Percentiles rank a stretch among this genome's conserved stretches.
phyloP scores from a whole-genome alignment of 805 yeast species.

The Komagataella populi region DNA sequence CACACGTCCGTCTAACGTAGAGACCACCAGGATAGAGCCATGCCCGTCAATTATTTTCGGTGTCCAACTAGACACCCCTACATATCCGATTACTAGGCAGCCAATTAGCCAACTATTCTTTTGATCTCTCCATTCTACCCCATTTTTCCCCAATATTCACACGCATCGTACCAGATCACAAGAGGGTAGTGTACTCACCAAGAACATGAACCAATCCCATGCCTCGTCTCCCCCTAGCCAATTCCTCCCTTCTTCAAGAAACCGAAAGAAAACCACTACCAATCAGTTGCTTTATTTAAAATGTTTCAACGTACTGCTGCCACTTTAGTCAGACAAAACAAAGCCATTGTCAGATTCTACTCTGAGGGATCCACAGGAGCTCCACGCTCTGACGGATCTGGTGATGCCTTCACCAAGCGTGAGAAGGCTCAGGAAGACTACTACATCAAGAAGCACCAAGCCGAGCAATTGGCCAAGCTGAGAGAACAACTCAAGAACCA shows the following conservation, averaged over 20 bases:
- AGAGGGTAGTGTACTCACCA: background rate
- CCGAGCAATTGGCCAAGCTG: constrained; percentile 68
- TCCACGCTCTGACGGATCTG: constrained; percentile 35
- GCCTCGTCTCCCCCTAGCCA: background rate
- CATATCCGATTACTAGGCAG: background rate
- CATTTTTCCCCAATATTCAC: background rate
- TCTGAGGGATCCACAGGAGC: constrained; percentile 53
- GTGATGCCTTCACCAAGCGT: constrained; percentile 65
- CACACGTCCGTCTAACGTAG: background rate
- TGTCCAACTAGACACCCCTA: background rate
- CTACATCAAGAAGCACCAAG: constrained; percentile 81
- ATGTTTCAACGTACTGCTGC: constrained; percentile 27
- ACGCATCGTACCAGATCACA: no score
- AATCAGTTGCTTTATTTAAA: background rate
- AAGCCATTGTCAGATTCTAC: constrained; percentile 17
- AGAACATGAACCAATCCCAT: background rate
- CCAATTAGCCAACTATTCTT: background rate
- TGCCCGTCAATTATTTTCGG: background rate
- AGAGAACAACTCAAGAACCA: constrained; percentile 68
- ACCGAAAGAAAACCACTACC: background rate
- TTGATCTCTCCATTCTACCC: background rate
- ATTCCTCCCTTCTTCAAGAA: background rate
- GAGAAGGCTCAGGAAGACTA: constrained; percentile 87
- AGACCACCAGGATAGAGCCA: background rate
- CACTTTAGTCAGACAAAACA: constrained; percentile 15